A percentile compares a stretch with the other conserved stretches of the same genome.
phyloP scores from a whole-genome alignment of 495 filamentous ascomycete genomes.

The Pyronema omphalodes region DNA sequence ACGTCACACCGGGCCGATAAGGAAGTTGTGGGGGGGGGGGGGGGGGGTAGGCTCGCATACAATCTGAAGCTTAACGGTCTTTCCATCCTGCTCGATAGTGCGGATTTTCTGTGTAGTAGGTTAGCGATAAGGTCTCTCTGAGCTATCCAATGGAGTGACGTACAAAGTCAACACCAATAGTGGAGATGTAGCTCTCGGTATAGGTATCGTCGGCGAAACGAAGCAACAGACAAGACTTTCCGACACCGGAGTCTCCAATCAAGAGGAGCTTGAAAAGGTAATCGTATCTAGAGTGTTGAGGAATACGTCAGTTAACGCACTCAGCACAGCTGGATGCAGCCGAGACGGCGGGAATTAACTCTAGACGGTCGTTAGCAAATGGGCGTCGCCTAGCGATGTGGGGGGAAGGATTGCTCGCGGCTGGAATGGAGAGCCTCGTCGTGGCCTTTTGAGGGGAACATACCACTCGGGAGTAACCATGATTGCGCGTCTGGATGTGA shows the following conservation, averaged over 20 bases:
- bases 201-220: constrained; percentile 99
- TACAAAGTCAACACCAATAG: constrained; percentile 98
- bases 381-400: neutral
- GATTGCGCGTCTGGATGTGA: neutral
- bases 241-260: constrained; percentile 98
- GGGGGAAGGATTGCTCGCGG: neutral
- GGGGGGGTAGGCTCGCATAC: constrained; percentile 35
- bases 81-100: constrained; percentile 96
- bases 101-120: constrained; percentile 74
- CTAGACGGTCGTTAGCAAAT: neutral
- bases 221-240: constrained; percentile 95
- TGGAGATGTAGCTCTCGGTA: constrained; percentile 99
- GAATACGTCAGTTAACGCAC: neutral
- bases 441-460: constrained; percentile 2
- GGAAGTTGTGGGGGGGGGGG: neutral
- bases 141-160: constrained; percentile 22
- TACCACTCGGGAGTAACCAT: constrained; percentile 5
- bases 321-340: neutral
- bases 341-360: constrained; percentile 1
- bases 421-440: neutral
- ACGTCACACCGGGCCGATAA: neutral
- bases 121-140: constrained; percentile 10
- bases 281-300: constrained; percentile 62
- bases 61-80: constrained; percentile 99
- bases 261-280: constrained; percentile 99